Conservation (phyloP, 2,329 filamentous ascomycete species). For the Phialophora chinensis region DNA sequence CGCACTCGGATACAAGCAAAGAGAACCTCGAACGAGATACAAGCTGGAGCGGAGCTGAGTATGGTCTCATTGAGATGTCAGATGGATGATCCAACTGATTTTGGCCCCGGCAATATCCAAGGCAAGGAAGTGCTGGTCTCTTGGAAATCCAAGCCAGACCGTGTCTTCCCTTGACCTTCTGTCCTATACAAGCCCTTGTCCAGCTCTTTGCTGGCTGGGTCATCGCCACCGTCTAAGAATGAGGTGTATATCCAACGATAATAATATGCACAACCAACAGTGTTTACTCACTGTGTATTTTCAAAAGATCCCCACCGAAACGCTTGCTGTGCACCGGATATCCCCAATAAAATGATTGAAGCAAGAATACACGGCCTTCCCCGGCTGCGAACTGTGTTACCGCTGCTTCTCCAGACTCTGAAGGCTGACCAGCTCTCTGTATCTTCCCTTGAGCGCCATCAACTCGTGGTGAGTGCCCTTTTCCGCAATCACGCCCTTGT, state of each 20-base stretch:
- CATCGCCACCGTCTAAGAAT: not conserved
- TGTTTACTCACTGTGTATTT: not conserved
- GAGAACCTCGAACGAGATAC: not conserved
- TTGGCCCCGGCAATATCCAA: not conserved
- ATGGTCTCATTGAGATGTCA: not conserved
- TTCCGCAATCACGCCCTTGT: conserved; percentile 85
- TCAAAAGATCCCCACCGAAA: not conserved
- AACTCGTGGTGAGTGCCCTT: conserved; percentile 78
- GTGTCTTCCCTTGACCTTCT: not conserved
- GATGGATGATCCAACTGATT: not conserved
- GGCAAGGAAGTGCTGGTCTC: not conserved
- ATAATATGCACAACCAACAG: not conserved
- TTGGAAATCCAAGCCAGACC: not conserved
- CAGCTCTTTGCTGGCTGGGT: not conserved
- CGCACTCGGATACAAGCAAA: not conserved
- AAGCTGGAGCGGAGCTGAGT: not conserved
- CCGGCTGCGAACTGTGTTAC: not conserved
- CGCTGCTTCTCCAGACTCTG: conserved; percentile 72
- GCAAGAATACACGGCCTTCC: conserved; percentile 4
- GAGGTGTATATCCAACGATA: not conserved
- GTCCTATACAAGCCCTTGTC: not conserved
- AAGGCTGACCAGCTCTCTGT: conserved; percentile 78
- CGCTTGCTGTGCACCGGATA: conserved; percentile 3
- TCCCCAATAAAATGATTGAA: conserved; percentile 4
- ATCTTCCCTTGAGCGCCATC: conserved; percentile 65